Percentiles rank a stretch among this genome's conserved stretches.
Evolutionary conservation across 1,284 basidiomycete species (phyloP).

Genomic region (Trichosporon ovoides): DNA sequence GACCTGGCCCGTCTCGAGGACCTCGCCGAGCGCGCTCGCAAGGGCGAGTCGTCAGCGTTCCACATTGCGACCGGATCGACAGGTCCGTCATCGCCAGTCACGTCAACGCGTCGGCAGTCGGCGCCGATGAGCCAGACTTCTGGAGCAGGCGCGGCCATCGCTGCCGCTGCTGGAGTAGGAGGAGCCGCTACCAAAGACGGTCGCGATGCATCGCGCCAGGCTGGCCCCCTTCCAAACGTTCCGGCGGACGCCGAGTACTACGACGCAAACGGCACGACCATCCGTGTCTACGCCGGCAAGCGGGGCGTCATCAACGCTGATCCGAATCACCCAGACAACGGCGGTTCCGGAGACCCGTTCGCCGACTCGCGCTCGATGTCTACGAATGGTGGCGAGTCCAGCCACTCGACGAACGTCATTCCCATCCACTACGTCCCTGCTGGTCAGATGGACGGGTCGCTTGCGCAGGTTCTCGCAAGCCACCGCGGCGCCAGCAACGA

Average conservation of each 20-base stretch:
- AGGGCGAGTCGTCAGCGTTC: slow-evolving; percentile 45
- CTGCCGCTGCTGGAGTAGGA: background rate
- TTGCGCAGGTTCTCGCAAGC: slow-evolving; percentile 8
- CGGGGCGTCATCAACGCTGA: slow-evolving; percentile 41
- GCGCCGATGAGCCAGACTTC: slow-evolving; percentile 8
- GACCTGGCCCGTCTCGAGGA: slow-evolving; percentile 44
- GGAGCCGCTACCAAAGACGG: background rate
- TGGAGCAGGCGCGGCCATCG: background rate
- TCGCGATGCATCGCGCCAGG: slow-evolving; percentile 9
- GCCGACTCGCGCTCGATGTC: slow-evolving; percentile 40
- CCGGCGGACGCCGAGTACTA: slow-evolving; percentile 36
- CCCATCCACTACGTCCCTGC: slow-evolving; percentile 49
- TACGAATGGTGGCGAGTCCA: slow-evolving; percentile 30
- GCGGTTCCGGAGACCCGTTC: slow-evolving; percentile 39
- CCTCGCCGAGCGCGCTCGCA: slow-evolving; percentile 42
- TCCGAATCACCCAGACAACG: slow-evolving; percentile 32
- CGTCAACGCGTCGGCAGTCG: background rate
- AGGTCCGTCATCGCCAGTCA: slow-evolving; percentile 3
- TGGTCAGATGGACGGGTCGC: slow-evolving; percentile 23
- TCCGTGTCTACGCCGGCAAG: slow-evolving; percentile 35
- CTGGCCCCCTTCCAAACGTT: slow-evolving; percentile 13
- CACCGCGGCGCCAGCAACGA: slow-evolving; percentile 15
- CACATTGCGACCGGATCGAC: slow-evolving; percentile 26
- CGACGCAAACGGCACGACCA: slow-evolving; percentile 32
- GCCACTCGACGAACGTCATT: slow-evolving; percentile 44